phyloP scores from a whole-genome alignment of 1,284 basidiomycete species.

The Dichomitus squalens region DNA sequence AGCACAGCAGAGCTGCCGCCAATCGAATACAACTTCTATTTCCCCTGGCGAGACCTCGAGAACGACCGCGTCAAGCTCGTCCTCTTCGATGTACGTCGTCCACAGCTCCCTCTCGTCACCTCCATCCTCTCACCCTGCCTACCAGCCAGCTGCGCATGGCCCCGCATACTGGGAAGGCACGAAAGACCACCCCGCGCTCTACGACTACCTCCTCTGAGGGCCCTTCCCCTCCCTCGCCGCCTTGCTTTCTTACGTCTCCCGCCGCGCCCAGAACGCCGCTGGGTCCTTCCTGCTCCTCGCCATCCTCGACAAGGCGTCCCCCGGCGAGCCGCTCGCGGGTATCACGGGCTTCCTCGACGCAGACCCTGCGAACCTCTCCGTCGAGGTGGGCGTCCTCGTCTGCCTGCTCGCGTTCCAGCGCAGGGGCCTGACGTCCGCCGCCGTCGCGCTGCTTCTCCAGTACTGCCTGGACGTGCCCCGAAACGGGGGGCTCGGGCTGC shows the following conservation, averaged over 20 bases:
- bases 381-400: conserved; percentile 54
- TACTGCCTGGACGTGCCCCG: conserved; percentile 54
- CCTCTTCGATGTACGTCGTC: conserved; percentile 28
- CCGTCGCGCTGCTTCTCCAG: conserved; percentile 58
- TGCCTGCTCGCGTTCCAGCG: conserved; percentile 62
- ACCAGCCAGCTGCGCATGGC: not conserved
- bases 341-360: conserved; percentile 44
- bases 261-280: conserved; percentile 21
- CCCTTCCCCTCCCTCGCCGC: conserved; percentile 34
- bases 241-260: conserved; percentile 36
- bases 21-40: conserved; percentile 37
- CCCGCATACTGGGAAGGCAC: conserved; percentile 2
- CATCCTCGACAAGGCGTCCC: conserved; percentile 45
- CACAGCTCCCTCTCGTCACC: not conserved
- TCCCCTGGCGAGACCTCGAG: conserved; percentile 30
- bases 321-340: conserved; percentile 45
- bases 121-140: not conserved
- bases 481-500: conserved; percentile 54
- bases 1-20: too few species aligned
- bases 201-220: conserved; percentile 43
- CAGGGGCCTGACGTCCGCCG: conserved; percentile 65
- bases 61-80: conserved; percentile 31
- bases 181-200: conserved; percentile 30
- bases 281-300: not conserved
- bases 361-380: conserved; percentile 39